Evolutionary conservation across 2,329 filamentous ascomycete species (phyloP).

Genomic region (Sclerotiophoma versabilis): DNA sequence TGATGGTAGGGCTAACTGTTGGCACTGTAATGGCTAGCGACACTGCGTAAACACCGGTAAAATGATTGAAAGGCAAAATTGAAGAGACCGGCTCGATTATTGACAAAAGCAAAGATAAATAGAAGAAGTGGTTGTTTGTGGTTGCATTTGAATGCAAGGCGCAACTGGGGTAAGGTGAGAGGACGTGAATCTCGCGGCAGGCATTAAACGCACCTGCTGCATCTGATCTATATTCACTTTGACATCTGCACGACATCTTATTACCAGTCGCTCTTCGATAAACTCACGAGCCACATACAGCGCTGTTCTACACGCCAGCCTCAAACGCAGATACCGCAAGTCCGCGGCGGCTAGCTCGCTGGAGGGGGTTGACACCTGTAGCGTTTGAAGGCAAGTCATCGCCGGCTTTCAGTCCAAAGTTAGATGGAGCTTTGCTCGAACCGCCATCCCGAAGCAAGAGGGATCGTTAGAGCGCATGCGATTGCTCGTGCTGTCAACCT

Average conservation of each 20-base stretch:
- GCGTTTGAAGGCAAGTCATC: constrained; percentile 43
- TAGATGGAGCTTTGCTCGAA: constrained; percentile 33
- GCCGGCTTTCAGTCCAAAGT: constrained; percentile 36
- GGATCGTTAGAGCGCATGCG: constrained; percentile 3
- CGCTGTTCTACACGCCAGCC: constrained; percentile 43
- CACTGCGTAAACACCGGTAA: constrained; percentile 23
- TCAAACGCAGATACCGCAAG: constrained; percentile 42
- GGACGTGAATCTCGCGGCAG: constrained; percentile 31
- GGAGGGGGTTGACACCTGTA: constrained; percentile 37
- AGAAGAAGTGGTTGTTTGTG: constrained; percentile 18
- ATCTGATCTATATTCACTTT: constrained; percentile 44
- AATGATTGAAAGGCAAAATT: constrained; percentile 20
- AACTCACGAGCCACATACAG: constrained; percentile 37
- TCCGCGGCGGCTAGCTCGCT: constrained; percentile 43
- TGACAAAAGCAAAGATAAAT: constrained; percentile 22
- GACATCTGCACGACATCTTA: constrained; percentile 34
- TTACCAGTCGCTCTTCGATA: constrained; percentile 26
- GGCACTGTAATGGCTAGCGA: constrained; percentile 22
- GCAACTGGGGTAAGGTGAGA: constrained; percentile 25
- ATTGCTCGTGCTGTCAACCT: constrained; percentile 22
- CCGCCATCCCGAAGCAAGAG: constrained; percentile 26
- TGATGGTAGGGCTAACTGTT: constrained; percentile 12
- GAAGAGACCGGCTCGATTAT: constrained; percentile 45
- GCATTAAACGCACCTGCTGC: constrained; percentile 33
- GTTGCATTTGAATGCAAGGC: constrained; percentile 11